Percentiles rank a stretch among this genome's conserved stretches.
phyloP scores from a whole-genome alignment of 1,139 yeast species.

The Suhomyces wounanorum region DNA sequence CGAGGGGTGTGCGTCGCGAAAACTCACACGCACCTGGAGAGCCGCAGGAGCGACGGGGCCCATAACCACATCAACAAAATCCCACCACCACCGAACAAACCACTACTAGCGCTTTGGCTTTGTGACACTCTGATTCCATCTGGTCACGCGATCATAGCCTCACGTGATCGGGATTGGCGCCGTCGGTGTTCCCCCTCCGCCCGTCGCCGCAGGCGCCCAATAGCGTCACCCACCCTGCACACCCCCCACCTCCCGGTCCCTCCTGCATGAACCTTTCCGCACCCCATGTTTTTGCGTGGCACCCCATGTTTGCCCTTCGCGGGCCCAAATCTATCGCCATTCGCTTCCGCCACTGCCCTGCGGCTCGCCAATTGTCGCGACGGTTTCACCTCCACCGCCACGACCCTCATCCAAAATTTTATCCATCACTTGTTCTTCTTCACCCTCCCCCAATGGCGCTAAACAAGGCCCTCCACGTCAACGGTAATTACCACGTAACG shows the following conservation, averaged over 20 bases:
- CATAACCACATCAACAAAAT: too few relatives aligned
- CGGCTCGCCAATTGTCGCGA: conserved; percentile 9
- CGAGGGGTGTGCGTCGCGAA: background rate
- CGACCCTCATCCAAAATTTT: conserved; percentile 5
- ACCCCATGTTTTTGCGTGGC: background rate
- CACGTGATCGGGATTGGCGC: too few relatives aligned
- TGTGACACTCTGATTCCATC: too few relatives aligned
- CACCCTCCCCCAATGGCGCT: conserved; percentile 10
- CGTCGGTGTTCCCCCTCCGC: too few relatives aligned
- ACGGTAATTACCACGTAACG: conserved; percentile 13
- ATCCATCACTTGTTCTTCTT: conserved; percentile 3
- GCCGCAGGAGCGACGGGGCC: too few relatives aligned
- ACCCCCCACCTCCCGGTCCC: too few relatives aligned
- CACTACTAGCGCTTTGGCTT: too few relatives aligned
- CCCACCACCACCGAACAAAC: too few relatives aligned
- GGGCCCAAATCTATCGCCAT: conserved; percentile 5
- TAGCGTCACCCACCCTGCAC: too few relatives aligned
- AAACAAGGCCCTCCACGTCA: conserved; percentile 14
- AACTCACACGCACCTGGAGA: too few relatives aligned
- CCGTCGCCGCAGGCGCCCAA: too few relatives aligned
- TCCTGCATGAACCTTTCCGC: background rate
- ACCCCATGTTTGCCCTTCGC: conserved; percentile 6
- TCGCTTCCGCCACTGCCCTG: conserved; percentile 13
- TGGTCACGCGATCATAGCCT: too few relatives aligned
- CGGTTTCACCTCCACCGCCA: conserved; percentile 1